Evolutionary conservation across 2,329 filamentous ascomycete genomes (phyloP).

Genomic region (Fonsecaea monophora): DNA sequence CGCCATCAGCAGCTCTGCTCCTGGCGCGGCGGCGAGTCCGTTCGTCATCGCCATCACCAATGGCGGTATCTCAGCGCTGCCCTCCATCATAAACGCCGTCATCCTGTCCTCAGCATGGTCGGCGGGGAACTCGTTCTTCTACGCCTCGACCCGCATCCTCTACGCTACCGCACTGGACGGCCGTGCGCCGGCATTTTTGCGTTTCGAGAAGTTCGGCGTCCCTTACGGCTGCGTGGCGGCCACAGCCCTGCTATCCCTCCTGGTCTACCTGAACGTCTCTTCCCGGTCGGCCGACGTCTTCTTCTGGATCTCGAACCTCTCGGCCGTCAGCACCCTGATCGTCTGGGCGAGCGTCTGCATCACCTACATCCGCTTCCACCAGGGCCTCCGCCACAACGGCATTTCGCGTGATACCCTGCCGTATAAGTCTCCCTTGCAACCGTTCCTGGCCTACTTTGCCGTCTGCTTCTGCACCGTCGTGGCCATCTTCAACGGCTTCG

Average conservation of each 20-base stretch:
- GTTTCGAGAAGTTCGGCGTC: conserved; percentile 57
- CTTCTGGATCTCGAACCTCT: conserved; percentile 57
- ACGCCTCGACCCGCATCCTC: conserved; percentile 45
- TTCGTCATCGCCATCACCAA: conserved; percentile 58
- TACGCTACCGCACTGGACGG: conserved; percentile 42
- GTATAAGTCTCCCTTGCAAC: conserved; percentile 28
- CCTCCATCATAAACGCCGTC: conserved; percentile 50
- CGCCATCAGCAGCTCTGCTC: conserved; percentile 68
- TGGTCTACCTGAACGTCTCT: conserved; percentile 49
- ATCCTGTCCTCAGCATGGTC: conserved; percentile 51
- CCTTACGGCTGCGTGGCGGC: conserved; percentile 66
- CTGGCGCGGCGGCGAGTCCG: conserved; percentile 52
- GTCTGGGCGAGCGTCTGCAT: conserved; percentile 58
- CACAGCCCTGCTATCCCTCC: conserved; percentile 54
- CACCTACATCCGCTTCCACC: conserved; percentile 56
- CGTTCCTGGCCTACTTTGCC: conserved; percentile 25
- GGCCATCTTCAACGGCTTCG: conserved; percentile 30
- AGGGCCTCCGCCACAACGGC: conserved; percentile 68
- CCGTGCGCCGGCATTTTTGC: conserved; percentile 57
- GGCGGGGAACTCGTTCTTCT: conserved; percentile 50
- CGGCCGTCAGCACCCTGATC: conserved; percentile 56
- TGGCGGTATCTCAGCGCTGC: conserved; percentile 46
- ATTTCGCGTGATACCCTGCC: conserved; percentile 15
- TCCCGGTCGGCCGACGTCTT: conserved; percentile 48
- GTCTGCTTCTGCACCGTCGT: conserved; percentile 26